These are phyloP conservation scores for Narthecium ossifragum DNA, from an alignment of 106 monocot species.

Conservation along the genomic window DNA sequence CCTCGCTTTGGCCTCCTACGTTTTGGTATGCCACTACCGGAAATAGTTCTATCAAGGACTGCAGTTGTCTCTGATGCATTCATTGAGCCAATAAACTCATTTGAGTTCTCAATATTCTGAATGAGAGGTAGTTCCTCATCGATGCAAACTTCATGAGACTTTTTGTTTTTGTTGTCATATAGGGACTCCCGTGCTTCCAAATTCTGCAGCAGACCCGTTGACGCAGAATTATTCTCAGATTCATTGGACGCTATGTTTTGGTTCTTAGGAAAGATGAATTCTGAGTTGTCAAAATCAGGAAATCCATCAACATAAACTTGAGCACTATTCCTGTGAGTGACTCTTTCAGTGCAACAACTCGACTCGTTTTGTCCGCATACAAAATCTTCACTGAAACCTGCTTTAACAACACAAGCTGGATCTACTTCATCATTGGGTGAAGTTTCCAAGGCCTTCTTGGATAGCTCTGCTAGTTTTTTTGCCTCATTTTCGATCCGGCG, in stretches of 20 bases:
- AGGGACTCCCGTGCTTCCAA: constrained; percentile 7
- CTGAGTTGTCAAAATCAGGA: constrained; percentile 50
- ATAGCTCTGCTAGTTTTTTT: constrained; percentile 65
- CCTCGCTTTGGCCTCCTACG: constrained; percentile 50
- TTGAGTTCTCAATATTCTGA: constrained; percentile 10
- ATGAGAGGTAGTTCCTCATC: constrained; percentile 3
- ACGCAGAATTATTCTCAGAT: constrained; percentile 5
- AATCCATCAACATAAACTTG: constrained; percentile 32
- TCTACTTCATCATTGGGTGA: constrained; percentile 1
- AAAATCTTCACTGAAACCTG: constrained; percentile 8
- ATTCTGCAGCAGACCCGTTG: constrained; percentile 10
- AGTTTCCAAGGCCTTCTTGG: constrained; percentile 23
- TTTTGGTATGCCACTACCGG: constrained; percentile 31
- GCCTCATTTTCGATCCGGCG: constrained; percentile 78
- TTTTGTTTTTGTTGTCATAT: constrained; percentile 9
- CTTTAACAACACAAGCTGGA: constrained; percentile 10
- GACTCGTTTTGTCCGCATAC: background rate
- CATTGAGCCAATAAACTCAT: constrained; percentile 7
- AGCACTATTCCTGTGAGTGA: constrained; percentile 13
- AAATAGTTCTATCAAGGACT: constrained; percentile 17
- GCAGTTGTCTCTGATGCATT: constrained; percentile 24
- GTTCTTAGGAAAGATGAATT: constrained; percentile 8
- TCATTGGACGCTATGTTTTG: background rate
- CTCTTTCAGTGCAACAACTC: constrained; percentile 5
- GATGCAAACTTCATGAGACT: constrained; percentile 3